These are phyloP conservation scores for Amanita thiersii DNA, from an alignment of 768 basidiomycete genomes.

Conservation along the genomic window DNA sequence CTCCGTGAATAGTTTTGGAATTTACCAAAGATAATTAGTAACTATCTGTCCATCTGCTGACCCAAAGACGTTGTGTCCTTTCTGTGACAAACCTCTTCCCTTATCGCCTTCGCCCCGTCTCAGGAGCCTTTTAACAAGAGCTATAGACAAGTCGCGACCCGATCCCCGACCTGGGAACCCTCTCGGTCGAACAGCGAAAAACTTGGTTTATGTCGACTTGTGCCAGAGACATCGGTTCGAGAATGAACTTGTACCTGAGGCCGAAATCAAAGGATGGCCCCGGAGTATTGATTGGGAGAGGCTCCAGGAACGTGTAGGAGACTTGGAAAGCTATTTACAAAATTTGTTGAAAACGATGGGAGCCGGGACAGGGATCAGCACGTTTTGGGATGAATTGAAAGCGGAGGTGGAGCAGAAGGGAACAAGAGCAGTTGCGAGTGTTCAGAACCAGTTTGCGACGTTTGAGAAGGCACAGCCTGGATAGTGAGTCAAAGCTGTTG, in stretches of 20 bases:
- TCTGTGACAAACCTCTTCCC: slow-evolving; percentile 70
- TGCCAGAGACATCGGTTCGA: slow-evolving; percentile 81
- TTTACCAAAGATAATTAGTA: too few relatives aligned
- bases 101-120: slow-evolving; percentile 51
- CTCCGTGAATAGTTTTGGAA: not conserved
- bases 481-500: slow-evolving; percentile 50
- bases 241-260: slow-evolving; percentile 62
- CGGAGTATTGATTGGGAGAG: slow-evolving; percentile 56
- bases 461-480: slow-evolving; percentile 84
- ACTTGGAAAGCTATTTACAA: slow-evolving; percentile 38
- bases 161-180: slow-evolving; percentile 67
- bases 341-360: slow-evolving; percentile 37
- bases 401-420: slow-evolving; percentile 59
- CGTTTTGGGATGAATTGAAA: slow-evolving; percentile 66
- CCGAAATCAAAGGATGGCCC: slow-evolving; percentile 69
- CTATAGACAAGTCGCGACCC: slow-evolving; percentile 42
- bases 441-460: slow-evolving; percentile 66
- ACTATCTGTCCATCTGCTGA: slow-evolving; percentile 45
- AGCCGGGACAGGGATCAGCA: slow-evolving; percentile 16
- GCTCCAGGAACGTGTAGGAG: slow-evolving; percentile 44
- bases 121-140: slow-evolving; percentile 39
- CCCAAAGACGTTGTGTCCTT: slow-evolving; percentile 68
- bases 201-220: slow-evolving; percentile 53
- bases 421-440: slow-evolving; percentile 53
- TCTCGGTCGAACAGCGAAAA: slow-evolving; percentile 47